Evolutionary conservation across 495 filamentous ascomycete genomes (phyloP).

Genomic region (Penicillium cinerascens): DNA sequence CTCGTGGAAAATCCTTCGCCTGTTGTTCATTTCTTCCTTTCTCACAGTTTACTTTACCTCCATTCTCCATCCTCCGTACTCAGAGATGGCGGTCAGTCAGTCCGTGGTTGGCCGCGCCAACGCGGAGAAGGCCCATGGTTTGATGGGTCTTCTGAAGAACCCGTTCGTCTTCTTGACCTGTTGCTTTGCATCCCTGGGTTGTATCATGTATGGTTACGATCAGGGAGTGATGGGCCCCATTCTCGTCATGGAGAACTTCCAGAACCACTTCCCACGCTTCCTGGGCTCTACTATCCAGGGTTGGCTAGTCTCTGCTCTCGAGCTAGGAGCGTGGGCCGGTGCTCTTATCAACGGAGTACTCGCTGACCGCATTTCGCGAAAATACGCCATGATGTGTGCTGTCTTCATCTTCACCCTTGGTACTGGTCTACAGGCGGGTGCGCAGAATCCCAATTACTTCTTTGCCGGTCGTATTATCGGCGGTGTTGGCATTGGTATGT

Average conservation of each 20-base stretch:
- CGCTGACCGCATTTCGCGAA: slow-evolving; percentile 70
- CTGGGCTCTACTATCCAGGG: slow-evolving; percentile 67
- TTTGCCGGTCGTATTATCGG: slow-evolving; percentile 48
- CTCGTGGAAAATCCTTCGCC: background rate
- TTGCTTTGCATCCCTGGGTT: slow-evolving; percentile 71
- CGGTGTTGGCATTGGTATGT: slow-evolving; percentile 65
- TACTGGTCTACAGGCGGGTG: slow-evolving; percentile 40
- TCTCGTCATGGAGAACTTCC: slow-evolving; percentile 31
- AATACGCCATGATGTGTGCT: slow-evolving; percentile 72
- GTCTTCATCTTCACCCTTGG: slow-evolving; percentile 70
- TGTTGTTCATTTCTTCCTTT: background rate
- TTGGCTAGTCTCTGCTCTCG: slow-evolving; percentile 74
- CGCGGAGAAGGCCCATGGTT: slow-evolving; percentile 33
- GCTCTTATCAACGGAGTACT: slow-evolving; percentile 71
- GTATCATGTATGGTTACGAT: slow-evolving; percentile 61
- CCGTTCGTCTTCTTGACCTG: slow-evolving; percentile 38
- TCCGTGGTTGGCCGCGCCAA: slow-evolving; percentile 35
- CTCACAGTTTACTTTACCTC: background rate
- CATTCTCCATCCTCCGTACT: background rate
- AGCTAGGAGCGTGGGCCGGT: slow-evolving; percentile 79
- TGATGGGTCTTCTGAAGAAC: slow-evolving; percentile 36
- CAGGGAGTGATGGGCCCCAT: slow-evolving; percentile 75
- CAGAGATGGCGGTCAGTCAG: slow-evolving; percentile 26
- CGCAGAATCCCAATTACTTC: slow-evolving; percentile 34
- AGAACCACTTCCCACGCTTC: slow-evolving; percentile 38